Evolutionary conservation across 1,139 yeast species (phyloP).

Genomic region (Candida dubliniensis): DNA sequence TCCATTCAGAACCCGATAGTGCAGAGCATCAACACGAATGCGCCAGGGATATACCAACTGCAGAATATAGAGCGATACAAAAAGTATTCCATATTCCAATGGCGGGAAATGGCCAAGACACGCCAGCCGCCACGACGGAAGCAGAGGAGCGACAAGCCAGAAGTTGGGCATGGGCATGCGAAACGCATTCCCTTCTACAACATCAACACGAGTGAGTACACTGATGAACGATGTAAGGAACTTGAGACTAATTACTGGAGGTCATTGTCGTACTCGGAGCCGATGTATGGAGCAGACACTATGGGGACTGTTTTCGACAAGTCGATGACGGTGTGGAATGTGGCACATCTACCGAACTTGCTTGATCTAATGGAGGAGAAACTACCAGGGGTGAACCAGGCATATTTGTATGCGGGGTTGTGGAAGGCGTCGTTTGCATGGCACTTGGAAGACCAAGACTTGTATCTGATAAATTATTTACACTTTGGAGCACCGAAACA

Average conservation of each 20-base stretch:
- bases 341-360: constrained; percentile 70
- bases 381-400: constrained; percentile 82
- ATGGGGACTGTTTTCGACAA: constrained; percentile 69
- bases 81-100: constrained; percentile 64
- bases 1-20: constrained; percentile 70
- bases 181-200: constrained; percentile 25
- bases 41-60: constrained; percentile 61
- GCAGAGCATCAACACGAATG: constrained; percentile 67
- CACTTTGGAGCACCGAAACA: constrained; percentile 93
- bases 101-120: constrained; percentile 66
- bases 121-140: constrained; percentile 50
- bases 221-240: constrained; percentile 58
- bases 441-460: constrained; percentile 89
- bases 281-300: constrained; percentile 87
- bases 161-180: neutral
- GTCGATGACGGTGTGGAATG: constrained; percentile 65
- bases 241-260: constrained; percentile 77
- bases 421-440: constrained; percentile 92
- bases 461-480: constrained; percentile 77
- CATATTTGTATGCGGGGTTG: constrained; percentile 81
- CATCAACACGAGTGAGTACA: constrained; percentile 55
- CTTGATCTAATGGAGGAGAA: constrained; percentile 63
- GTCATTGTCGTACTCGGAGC: constrained; percentile 70
- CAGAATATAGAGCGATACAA: constrained; percentile 74
- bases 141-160: constrained; percentile 2